Conservation (phyloP, 2,329 filamentous ascomycete genomes). For the Aspergillus latus region DNA sequence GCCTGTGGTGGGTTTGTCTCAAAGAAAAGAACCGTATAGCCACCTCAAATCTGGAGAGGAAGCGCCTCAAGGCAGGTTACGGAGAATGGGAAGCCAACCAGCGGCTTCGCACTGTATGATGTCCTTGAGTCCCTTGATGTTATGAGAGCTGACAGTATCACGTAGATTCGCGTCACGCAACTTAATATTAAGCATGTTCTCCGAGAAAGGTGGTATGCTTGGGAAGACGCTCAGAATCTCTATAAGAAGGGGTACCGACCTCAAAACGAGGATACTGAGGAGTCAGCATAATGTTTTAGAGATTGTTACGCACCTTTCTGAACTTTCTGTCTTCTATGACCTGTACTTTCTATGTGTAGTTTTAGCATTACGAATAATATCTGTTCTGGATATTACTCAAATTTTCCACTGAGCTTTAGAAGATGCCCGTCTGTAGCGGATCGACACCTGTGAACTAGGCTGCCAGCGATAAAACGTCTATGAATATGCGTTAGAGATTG, state of each 20-base stretch:
- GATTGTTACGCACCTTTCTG: not conserved
- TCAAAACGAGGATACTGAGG: slow-evolving; percentile 28
- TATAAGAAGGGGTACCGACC: slow-evolving; percentile 40
- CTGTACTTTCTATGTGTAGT: slow-evolving; percentile 13
- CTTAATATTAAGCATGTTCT: slow-evolving; percentile 78
- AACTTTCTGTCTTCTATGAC: not conserved
- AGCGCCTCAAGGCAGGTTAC: slow-evolving; percentile 67
- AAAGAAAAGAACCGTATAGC: slow-evolving; percentile 86
- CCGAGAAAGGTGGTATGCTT: slow-evolving; percentile 85
- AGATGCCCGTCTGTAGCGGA: not conserved
- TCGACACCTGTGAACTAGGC: too few species aligned
- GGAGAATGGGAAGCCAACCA: slow-evolving; percentile 66
- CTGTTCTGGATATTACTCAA: not conserved
- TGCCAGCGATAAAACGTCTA: too few species aligned
- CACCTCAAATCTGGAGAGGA: slow-evolving; percentile 72
- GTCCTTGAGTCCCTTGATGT: not conserved
- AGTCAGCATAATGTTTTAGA: not conserved
- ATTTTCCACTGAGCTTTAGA: not conserved
- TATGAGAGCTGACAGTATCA: not conserved
- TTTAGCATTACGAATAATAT: slow-evolving; percentile 6
- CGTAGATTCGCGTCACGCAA: slow-evolving; percentile 74
- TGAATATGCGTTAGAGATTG: too few species aligned
- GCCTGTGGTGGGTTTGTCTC: slow-evolving; percentile 90
- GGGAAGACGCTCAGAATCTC: slow-evolving; percentile 51
- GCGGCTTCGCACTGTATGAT: slow-evolving; percentile 66